Conservation (phyloP, 2,329 filamentous ascomycete species). For the Zymoseptoria brevis region DNA sequence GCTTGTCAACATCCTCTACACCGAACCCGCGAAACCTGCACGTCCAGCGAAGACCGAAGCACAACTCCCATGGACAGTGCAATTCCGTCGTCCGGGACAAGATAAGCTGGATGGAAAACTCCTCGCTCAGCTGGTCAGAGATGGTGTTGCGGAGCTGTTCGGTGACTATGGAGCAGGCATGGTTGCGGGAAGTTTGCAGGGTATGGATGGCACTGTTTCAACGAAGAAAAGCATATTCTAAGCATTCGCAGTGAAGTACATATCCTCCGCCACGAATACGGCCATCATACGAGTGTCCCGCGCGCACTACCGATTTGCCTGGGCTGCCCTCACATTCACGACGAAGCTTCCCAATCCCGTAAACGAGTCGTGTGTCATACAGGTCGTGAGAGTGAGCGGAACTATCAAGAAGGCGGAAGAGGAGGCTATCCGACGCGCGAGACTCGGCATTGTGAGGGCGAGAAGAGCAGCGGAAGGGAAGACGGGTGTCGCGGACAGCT, state of each 20-base stretch:
- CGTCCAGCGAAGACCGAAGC: constrained; percentile 13
- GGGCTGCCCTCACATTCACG: constrained; percentile 81
- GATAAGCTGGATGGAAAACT: constrained; percentile 59
- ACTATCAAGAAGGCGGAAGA: constrained; percentile 90
- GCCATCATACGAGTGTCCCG: constrained; percentile 81
- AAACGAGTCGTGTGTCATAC: constrained; percentile 64
- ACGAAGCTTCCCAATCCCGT: constrained; percentile 55
- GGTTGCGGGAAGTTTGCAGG: constrained; percentile 58
- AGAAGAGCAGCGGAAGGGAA: constrained; percentile 37
- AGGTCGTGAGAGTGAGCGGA: constrained; percentile 79
- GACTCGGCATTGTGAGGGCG: constrained; percentile 61
- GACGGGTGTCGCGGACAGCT: not conserved
- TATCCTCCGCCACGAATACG: constrained; percentile 85
- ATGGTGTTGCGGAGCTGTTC: constrained; percentile 64
- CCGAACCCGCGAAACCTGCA: constrained; percentile 33
- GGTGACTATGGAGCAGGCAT: constrained; percentile 83
- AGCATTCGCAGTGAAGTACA: constrained; percentile 69
- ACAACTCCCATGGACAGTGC: constrained; percentile 52
- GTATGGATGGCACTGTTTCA: constrained; percentile 38
- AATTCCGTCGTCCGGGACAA: constrained; percentile 71
- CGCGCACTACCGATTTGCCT: constrained; percentile 76
- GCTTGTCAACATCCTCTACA: constrained; percentile 85
- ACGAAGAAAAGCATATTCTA: not conserved
- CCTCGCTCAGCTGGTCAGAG: constrained; percentile 61
- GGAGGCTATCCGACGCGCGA: constrained; percentile 73